Conservation (phyloP, 2,329 filamentous ascomycete genomes). For the Alternaria panax region DNA sequence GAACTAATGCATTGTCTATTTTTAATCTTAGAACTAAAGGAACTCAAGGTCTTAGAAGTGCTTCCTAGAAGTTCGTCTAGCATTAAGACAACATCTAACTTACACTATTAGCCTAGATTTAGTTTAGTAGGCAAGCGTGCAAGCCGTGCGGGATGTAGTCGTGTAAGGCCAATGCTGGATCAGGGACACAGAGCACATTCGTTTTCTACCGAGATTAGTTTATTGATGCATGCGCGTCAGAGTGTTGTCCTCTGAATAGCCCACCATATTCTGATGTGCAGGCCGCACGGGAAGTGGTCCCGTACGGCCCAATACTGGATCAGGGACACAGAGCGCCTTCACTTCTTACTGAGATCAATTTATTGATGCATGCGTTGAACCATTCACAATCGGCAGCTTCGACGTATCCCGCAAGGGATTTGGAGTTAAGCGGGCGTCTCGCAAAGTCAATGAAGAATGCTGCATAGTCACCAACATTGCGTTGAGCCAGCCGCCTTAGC, state of each 20-base stretch:
- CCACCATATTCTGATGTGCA: neutral
- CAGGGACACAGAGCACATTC: neutral
- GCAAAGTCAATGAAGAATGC: neutral
- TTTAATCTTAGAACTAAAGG: neutral
- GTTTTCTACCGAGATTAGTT: neutral
- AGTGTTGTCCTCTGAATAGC: neutral
- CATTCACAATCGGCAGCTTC: neutral
- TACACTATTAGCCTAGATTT: neutral
- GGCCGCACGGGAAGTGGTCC: neutral
- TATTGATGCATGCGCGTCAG: neutral
- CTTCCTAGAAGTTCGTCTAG: neutral
- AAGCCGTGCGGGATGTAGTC: neutral
- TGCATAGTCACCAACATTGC: neutral
- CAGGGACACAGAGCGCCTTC: neutral
- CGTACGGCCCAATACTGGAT: neutral
- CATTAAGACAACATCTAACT: neutral
- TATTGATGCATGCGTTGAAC: neutral
- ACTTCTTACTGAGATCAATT: neutral
- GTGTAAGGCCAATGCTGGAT: neutral
- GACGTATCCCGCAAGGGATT: slow-evolving; percentile 1
- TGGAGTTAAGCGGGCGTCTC: neutral
- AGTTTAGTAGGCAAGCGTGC: neutral
- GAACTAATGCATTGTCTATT: neutral
- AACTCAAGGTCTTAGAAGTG: neutral
- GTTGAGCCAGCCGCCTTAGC: neutral